Evolutionary conservation across 2,329 filamentous ascomycete species (phyloP), one percentile per base, ranked within the genome.

Genomic region (Sphaceloma murrayae): DNA sequence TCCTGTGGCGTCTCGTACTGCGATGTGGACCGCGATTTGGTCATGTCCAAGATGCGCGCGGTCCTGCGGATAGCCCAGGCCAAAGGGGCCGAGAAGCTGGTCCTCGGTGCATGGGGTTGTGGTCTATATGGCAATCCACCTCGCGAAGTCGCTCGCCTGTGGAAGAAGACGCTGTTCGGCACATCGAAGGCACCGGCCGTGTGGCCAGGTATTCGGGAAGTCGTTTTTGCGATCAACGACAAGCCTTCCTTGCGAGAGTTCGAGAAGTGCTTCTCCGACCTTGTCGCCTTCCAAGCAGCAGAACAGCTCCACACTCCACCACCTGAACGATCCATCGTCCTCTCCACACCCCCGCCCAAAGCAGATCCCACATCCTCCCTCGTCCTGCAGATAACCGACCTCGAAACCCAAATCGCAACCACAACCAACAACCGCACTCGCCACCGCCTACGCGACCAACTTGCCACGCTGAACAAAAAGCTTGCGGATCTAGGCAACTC

Each of bases 101-200:
- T 82, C 0, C 62, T 81, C 0, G 78, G 78, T 0, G 76, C 77
- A 0, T 80, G 77, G 75, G 78, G 78, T 0, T 80, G 76, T 48
- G 77, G 77, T 2, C 74, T 74, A 0, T 77, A 78, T 46, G 75
- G 74, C 0, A 80, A 81, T 49, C 78, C 77, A 0, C 68, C 77
- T 0, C 60, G 60, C 1, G 75, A 80, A 56, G 61, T 81, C 21
- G 76, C 77, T 10, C 59, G 62, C 13, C 67, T 71, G 1, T 82
- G 77, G 70, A 65, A 62, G 48, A 67, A 61, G 47, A 63, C 65
- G 11, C 55, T 69, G 27, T 54, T 62, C 8, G 59, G 58, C 18
- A 53, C 48, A n/a, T 49, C 46, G 2, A 38, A 32, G 1, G 46
- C 52, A 45, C 9, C 51, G 34, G 54, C 68, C 53, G 48, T 45